These are phyloP conservation scores for Microdochium nivale DNA, from an alignment of 2,329 filamentous ascomycete species.

Conservation along the genomic window DNA sequence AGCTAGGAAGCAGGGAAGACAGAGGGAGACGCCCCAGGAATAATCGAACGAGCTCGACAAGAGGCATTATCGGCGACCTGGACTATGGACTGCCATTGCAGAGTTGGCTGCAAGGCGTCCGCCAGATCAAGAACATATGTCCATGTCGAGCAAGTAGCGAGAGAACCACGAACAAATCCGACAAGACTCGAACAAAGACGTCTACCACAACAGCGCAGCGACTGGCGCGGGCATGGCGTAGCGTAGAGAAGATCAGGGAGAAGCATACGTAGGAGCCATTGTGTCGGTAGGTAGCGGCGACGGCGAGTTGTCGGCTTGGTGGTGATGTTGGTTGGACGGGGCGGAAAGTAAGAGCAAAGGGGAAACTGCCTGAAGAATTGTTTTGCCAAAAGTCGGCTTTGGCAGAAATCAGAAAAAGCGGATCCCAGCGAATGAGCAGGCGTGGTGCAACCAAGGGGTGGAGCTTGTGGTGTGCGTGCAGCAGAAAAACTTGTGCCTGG, in stretches of 20 bases:
- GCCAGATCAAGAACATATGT: not conserved
- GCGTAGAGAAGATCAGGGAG: conserved; percentile 31
- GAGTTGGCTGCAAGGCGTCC: not conserved
- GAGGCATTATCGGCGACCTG: not conserved
- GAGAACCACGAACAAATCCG: conserved; percentile 21
- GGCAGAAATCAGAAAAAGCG: conserved; percentile 7
- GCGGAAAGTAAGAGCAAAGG: conserved; percentile 7
- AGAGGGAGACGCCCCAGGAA: conserved; percentile 57
- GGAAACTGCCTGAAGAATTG: conserved; percentile 1
- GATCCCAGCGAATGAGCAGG: conserved; percentile 3
- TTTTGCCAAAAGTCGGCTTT: not conserved
- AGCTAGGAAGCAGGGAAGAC: conserved; percentile 35
- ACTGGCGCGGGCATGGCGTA: not conserved
- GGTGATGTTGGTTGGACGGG: conserved; percentile 10
- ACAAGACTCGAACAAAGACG: not conserved
- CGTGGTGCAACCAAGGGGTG: too few relatives aligned
- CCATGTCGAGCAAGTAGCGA: conserved; percentile 11
- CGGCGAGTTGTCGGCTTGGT: conserved; percentile 16
- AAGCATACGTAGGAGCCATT: conserved; percentile 26
- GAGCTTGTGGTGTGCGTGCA: not conserved
- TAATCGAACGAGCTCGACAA: conserved; percentile 67
- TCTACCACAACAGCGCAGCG: not conserved
- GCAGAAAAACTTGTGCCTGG: not conserved
- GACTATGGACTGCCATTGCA: too few relatives aligned
- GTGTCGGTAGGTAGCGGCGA: conserved; percentile 20